A percentile compares a stretch with the other conserved stretches of the same genome.
Evolutionary conservation across 2,329 filamentous ascomycete species (phyloP).

Genomic region (Pseudogymnoascus sp.): DNA sequence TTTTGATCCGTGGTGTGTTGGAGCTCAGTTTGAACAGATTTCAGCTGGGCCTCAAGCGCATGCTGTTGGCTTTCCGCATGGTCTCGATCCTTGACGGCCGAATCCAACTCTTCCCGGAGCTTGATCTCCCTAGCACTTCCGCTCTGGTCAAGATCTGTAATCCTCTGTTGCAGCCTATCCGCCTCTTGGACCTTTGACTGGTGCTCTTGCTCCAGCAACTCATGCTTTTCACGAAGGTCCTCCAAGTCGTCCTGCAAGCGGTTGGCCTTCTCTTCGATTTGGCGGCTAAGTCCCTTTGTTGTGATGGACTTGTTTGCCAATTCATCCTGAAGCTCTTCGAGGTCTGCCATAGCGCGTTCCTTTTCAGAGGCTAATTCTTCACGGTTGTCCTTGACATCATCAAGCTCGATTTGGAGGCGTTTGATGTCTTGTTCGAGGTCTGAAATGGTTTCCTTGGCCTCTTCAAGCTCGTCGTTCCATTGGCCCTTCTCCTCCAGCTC

Average conservation of each 20-base stretch:
- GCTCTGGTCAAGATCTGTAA: conserved; percentile 28
- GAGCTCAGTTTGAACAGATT: conserved; percentile 52
- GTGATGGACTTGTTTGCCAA: conserved; percentile 72
- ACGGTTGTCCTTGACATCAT: conserved; percentile 48
- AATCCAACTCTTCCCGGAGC: conserved; percentile 37
- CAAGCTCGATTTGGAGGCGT: conserved; percentile 46
- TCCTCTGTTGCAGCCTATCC: conserved; percentile 36
- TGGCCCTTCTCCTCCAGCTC: conserved; percentile 53
- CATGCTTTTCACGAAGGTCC: conserved; percentile 38
- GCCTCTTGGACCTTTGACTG: conserved; percentile 36
- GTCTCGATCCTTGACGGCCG: conserved; percentile 28
- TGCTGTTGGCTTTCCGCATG: conserved; percentile 29
- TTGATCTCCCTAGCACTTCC: conserved; percentile 32
- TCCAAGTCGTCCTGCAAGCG: conserved; percentile 62
- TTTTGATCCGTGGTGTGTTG: conserved; percentile 57
- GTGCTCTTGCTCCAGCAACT: conserved; percentile 35
- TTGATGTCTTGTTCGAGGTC: conserved; percentile 50
- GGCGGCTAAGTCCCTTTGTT: conserved; percentile 66
- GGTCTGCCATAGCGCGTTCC: conserved; percentile 49
- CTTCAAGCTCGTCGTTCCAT: conserved; percentile 44
- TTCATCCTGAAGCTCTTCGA: conserved; percentile 65
- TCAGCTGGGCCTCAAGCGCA: conserved; percentile 43
- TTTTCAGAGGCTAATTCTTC: conserved; percentile 48
- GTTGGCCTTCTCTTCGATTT: conserved; percentile 63
- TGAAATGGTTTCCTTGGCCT: conserved; percentile 50